phyloP scores from a whole-genome alignment of 2,329 filamentous ascomycete species.

The Xylaria sp. region DNA sequence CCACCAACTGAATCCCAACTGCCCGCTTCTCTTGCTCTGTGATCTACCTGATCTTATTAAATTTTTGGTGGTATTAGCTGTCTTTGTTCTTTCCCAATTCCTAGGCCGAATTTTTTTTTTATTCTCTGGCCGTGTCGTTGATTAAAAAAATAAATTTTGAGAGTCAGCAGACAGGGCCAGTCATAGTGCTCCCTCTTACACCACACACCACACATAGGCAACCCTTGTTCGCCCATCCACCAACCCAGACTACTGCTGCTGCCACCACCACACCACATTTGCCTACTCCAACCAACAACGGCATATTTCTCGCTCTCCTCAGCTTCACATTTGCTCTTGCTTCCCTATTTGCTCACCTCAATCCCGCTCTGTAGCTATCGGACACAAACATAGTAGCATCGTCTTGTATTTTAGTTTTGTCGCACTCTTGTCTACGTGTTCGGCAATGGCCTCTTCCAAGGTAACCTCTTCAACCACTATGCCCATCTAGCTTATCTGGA shows the following conservation, averaged over 20 bases:
- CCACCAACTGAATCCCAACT: conserved; percentile 27
- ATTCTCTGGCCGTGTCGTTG: conserved; percentile 11
- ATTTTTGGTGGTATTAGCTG: conserved; percentile 35
- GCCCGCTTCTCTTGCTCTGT: conserved; percentile 26
- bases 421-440: conserved; percentile 46
- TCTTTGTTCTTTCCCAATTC: conserved; percentile 41
- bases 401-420: conserved; percentile 42
- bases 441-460: conserved; percentile 72
- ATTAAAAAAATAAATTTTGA: conserved; percentile 39
- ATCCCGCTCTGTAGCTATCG: conserved; percentile 25
- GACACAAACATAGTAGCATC: conserved; percentile 26
- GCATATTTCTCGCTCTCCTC: conserved; percentile 41
- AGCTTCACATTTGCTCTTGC: conserved; percentile 43
- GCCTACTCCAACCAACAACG: conserved; percentile 43
- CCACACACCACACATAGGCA: conserved; percentile 33
- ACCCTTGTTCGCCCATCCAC: conserved; percentile 44
- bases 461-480: conserved; percentile 54
- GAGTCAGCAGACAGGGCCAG: conserved; percentile 36
- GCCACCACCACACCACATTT: conserved; percentile 41
- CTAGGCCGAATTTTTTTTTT: conserved; percentile 19
- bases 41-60: conserved; percentile 30
- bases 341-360: conserved; percentile 35
- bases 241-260: conserved; percentile 19
- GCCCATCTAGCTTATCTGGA: conserved; percentile 42
- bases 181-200: conserved; percentile 32